These are phyloP conservation scores for Stephanodiscus minutulus DNA, from an alignment of 108 stramenopile species.

Conservation along the genomic window DNA sequence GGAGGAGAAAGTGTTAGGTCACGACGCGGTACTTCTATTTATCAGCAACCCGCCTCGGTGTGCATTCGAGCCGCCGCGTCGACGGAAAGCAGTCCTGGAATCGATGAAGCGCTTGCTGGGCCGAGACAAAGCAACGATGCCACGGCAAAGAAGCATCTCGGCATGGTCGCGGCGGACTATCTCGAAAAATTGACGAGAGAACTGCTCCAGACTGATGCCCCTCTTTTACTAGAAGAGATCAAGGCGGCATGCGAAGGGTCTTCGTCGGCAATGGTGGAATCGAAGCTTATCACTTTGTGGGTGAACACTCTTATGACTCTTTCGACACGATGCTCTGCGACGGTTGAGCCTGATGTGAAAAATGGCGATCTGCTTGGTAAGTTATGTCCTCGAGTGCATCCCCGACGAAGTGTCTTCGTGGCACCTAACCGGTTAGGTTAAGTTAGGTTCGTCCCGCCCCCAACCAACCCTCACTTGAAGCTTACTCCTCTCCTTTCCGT, in stretches of 20 bases:
- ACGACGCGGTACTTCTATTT: background rate
- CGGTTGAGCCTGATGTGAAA: conserved; percentile 89
- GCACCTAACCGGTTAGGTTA: background rate
- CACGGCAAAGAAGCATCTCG: conserved; percentile 53
- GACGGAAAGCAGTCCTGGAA: conserved; percentile 24
- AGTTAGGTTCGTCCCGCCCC: background rate
- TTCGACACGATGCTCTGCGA: conserved; percentile 80
- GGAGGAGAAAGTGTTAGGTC: background rate
- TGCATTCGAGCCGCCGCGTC: conserved; percentile 1
- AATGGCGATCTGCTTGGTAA: conserved; percentile 79
- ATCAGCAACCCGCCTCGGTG: background rate
- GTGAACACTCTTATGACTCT: conserved; percentile 76
- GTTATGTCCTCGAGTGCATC: background rate
- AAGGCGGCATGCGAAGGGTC: conserved; percentile 27
- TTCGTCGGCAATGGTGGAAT: conserved; percentile 23
- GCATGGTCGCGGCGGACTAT: conserved; percentile 64
- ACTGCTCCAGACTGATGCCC: conserved; percentile 71
- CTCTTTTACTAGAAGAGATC: conserved; percentile 61
- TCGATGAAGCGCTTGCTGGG: conserved; percentile 33
- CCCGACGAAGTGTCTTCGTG: no score
- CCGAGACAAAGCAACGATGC: conserved; percentile 37
- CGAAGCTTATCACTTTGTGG: conserved; percentile 54
- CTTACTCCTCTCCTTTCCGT: background rate
- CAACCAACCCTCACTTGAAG: background rate
- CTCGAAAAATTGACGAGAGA: conserved; percentile 71